phyloP scores from a whole-genome alignment of 2,329 filamentous ascomycete genomes.

The Fusarium palustre region DNA sequence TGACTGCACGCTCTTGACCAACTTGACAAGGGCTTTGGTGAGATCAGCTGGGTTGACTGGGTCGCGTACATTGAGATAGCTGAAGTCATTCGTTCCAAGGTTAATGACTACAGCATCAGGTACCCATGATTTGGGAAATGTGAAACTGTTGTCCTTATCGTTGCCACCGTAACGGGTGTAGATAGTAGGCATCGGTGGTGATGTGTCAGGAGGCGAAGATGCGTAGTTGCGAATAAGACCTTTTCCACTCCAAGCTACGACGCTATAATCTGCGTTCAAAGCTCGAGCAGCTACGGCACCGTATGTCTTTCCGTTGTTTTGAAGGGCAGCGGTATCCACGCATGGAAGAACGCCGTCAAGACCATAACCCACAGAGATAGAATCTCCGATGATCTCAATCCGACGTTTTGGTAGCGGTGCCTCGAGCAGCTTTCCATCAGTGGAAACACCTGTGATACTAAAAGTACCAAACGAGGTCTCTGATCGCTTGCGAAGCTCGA shows the following conservation, averaged over 20 bases:
- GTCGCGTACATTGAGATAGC: constrained; percentile 49
- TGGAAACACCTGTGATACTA: neutral
- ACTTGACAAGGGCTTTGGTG: constrained; percentile 43
- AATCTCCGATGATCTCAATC: constrained; percentile 60
- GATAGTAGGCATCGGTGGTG: constrained; percentile 54
- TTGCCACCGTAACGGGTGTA: constrained; percentile 58
- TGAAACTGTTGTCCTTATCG: constrained; percentile 53
- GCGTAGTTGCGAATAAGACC: constrained; percentile 57
- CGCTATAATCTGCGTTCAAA: constrained; percentile 57
- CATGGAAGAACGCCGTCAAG: constrained; percentile 56
- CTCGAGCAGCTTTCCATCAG: constrained; percentile 38
- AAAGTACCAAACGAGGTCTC: constrained; percentile 28
- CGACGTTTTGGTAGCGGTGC: constrained; percentile 47
- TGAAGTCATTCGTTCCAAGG: constrained; percentile 59
- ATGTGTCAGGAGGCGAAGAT: constrained; percentile 45
- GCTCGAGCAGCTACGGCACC: constrained; percentile 56
- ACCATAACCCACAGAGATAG: constrained; percentile 59
- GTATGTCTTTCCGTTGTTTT: constrained; percentile 57
- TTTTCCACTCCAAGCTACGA: constrained; percentile 60
- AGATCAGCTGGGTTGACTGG: constrained; percentile 47
- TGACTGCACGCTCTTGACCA: constrained; percentile 45
- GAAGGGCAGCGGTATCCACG: constrained; percentile 53
- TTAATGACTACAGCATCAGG: constrained; percentile 57
- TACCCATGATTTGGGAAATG: constrained; percentile 49
- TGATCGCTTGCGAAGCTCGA: constrained; percentile 34